Evolutionary conservation across 2,329 filamentous ascomycete genomes (phyloP).

Genomic region (Fonsecaea multimorphosa): DNA sequence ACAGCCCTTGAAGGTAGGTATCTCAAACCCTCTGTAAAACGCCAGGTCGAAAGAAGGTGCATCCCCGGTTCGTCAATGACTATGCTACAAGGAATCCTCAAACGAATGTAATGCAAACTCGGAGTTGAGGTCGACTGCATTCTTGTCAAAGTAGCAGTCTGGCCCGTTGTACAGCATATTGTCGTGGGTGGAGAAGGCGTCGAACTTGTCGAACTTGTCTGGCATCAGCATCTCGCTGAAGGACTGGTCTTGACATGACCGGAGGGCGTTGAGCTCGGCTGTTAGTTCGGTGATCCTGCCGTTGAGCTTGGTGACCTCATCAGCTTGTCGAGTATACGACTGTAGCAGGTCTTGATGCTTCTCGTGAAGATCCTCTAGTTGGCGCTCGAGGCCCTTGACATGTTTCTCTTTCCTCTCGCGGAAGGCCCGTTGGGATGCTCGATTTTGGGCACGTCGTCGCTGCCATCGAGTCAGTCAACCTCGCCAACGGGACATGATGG

Average conservation of each 20-base stretch:
- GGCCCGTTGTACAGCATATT: constrained; percentile 36
- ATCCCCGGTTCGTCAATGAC: neutral
- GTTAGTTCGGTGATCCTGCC: constrained; percentile 40
- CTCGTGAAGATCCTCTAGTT: constrained; percentile 67
- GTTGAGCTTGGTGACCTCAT: constrained; percentile 42
- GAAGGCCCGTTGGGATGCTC: constrained; percentile 90
- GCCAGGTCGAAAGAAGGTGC: constrained; percentile 3
- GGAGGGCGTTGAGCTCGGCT: constrained; percentile 39
- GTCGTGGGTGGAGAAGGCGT: constrained; percentile 40
- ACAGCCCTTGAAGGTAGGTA: constrained; percentile 21
- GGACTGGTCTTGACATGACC: constrained; percentile 35
- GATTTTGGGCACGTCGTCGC: constrained; percentile 96
- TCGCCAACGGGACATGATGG: constrained; percentile 4
- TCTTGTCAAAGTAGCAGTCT: constrained; percentile 41
- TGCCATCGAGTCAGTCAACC: constrained; percentile 47
- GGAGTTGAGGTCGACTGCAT: constrained; percentile 37
- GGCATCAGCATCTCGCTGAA: constrained; percentile 39
- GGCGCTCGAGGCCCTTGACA: constrained; percentile 80
- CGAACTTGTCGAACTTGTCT: constrained; percentile 41
- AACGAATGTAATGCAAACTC: constrained; percentile 38
- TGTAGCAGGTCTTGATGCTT: constrained; percentile 44
- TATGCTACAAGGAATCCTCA: constrained; percentile 36
- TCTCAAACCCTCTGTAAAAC: constrained; percentile 20
- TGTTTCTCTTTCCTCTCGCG: constrained; percentile 94
- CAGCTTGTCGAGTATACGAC: constrained; percentile 43